These are phyloP conservation scores for Penicillium steckii DNA, from an alignment of 495 filamentous ascomycete species.

Conservation along the genomic window DNA sequence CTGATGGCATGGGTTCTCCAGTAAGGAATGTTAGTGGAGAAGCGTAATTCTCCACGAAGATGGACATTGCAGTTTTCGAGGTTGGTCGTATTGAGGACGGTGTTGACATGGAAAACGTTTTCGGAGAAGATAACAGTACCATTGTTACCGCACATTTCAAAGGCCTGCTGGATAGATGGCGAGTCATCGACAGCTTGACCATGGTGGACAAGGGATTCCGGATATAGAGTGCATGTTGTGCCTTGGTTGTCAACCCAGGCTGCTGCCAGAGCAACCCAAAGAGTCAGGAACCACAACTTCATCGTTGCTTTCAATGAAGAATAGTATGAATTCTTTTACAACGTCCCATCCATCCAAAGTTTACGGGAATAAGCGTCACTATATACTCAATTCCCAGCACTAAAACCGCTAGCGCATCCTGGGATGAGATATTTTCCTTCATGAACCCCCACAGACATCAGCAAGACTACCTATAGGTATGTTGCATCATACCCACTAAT, in stretches of 20 bases:
- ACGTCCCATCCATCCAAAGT: background rate
- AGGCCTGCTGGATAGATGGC: slow-evolving; percentile 42
- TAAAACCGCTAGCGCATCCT: background rate
- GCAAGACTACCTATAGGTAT: background rate
- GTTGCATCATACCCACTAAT: slow-evolving; percentile 4
- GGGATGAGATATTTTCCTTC: slow-evolving; percentile 1
- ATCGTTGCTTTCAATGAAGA: background rate
- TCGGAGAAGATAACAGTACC: slow-evolving; percentile 38
- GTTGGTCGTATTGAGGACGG: slow-evolving; percentile 44
- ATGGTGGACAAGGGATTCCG: slow-evolving; percentile 11
- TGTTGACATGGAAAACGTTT: slow-evolving; percentile 37
- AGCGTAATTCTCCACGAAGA: slow-evolving; percentile 35
- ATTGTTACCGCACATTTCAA: slow-evolving; percentile 39
- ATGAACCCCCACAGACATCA: slow-evolving; percentile 3
- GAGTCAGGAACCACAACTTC: slow-evolving; percentile 9
- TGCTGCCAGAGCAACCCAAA: slow-evolving; percentile 9
- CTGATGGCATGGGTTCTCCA: slow-evolving; percentile 41
- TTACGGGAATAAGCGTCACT: background rate
- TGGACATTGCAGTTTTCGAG: slow-evolving; percentile 40
- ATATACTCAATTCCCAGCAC: slow-evolving; percentile 2
- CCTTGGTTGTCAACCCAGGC: slow-evolving; percentile 22
- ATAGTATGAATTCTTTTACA: too few species aligned
- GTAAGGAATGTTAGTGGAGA: slow-evolving; percentile 43
- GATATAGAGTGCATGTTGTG: slow-evolving; percentile 18
- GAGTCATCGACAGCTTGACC: slow-evolving; percentile 32